A percentile compares a stretch with the other conserved stretches of the same genome.
phyloP scores from a whole-genome alignment of 2,329 filamentous ascomycete genomes.

The Tolypocladium pustulatum region DNA sequence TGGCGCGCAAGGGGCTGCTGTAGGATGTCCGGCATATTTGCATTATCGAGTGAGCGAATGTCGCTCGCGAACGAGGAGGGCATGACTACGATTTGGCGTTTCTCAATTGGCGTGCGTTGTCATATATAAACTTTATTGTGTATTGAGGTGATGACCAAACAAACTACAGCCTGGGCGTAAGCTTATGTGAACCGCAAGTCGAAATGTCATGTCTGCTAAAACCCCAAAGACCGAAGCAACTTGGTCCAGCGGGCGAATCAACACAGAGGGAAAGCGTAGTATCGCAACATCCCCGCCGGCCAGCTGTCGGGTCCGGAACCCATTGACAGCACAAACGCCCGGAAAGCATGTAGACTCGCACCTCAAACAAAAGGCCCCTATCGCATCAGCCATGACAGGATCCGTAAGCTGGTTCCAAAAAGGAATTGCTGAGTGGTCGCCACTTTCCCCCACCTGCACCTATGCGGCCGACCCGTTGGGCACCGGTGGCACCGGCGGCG shows the following conservation, averaged over 20 bases:
- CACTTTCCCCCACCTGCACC: neutral
- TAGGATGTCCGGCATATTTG: slow-evolving; percentile 20
- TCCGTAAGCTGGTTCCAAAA: neutral
- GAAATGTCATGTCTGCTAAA: neutral
- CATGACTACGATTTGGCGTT: neutral
- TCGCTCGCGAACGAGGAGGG: neutral
- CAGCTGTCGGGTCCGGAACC: neutral
- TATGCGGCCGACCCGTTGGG: slow-evolving; percentile 24
- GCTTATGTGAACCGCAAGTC: neutral
- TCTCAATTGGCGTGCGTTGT: neutral
- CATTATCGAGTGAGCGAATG: neutral
- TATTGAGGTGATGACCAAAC: neutral
- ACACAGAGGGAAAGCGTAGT: neutral
- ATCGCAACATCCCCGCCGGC: neutral
- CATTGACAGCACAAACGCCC: neutral
- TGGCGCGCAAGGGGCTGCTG: slow-evolving; percentile 68
- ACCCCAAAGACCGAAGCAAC: neutral
- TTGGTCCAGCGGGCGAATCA: neutral
- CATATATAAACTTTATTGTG: neutral
- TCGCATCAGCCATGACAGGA: neutral
- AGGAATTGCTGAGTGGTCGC: neutral
- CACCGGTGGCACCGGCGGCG: slow-evolving; percentile 33
- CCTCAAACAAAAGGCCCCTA: slow-evolving; percentile 7
- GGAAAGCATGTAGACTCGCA: neutral
- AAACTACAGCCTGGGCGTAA: neutral